Conservation (phyloP, 1,284 basidiomycete species). For the Clitocybe nebularis region DNA sequence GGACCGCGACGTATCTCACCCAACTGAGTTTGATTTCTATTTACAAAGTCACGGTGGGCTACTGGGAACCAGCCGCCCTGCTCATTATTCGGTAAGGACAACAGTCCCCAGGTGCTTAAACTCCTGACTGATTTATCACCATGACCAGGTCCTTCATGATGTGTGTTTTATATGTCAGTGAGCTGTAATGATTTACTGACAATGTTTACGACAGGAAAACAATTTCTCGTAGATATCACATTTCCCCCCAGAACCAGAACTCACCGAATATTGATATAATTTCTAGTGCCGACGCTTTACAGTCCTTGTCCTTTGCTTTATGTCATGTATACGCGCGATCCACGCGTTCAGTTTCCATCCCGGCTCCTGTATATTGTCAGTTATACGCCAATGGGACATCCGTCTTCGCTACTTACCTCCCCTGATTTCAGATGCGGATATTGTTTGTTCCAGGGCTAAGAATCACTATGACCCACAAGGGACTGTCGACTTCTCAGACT, state of each 20-base stretch:
- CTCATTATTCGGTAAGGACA: slow-evolving; percentile 56
- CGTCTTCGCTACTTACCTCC: slow-evolving; percentile 6
- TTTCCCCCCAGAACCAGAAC: background rate
- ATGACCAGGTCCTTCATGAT: slow-evolving; percentile 34
- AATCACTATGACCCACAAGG: slow-evolving; percentile 73
- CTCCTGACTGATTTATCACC: no score
- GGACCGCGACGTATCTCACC: slow-evolving; percentile 66
- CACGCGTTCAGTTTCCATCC: slow-evolving; percentile 80
- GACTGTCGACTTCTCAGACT: slow-evolving; percentile 50
- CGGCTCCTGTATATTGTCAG: slow-evolving; percentile 81
- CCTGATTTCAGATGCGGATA: slow-evolving; percentile 62
- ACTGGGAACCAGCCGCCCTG: slow-evolving; percentile 59
- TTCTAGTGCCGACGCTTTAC: slow-evolving; percentile 59
- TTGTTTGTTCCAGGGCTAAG: slow-evolving; percentile 77
- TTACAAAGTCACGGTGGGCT: slow-evolving; percentile 72
- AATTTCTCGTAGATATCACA: slow-evolving; percentile 24
- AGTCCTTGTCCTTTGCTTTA: slow-evolving; percentile 69
- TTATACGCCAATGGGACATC: slow-evolving; percentile 7
- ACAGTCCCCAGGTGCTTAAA: background rate
- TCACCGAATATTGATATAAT: slow-evolving; percentile 3
- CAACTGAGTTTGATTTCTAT: slow-evolving; percentile 80
- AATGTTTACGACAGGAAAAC: slow-evolving; percentile 24
- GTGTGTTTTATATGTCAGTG: slow-evolving; percentile 21
- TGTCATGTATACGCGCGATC: slow-evolving; percentile 81
- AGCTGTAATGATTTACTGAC: slow-evolving; percentile 4